A percentile compares a stretch with the other conserved stretches of the same genome.
Evolutionary conservation across 1,139 yeast genomes (phyloP).

Genomic region (Magnusiomyces tetraspermus): DNA sequence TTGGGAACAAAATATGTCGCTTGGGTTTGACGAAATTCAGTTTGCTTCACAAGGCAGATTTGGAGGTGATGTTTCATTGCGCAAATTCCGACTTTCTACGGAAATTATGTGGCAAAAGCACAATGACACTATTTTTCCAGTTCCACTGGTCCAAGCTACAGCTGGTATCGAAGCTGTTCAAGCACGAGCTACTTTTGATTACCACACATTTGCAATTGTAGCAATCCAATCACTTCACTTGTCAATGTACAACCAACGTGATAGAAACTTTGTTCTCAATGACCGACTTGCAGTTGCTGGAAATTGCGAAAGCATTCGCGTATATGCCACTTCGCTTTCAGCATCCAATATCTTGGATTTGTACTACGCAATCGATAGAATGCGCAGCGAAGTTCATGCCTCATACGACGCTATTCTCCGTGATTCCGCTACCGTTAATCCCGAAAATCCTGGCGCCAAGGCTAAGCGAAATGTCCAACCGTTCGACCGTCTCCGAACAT

Average conservation of each 20-base stretch:
- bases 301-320: conserved; percentile 45
- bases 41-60: conserved; percentile 65
- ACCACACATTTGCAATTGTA: conserved; percentile 68
- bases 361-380: conserved; percentile 57
- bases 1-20: conserved; percentile 62
- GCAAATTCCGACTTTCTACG: conserved; percentile 47
- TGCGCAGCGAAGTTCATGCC: conserved; percentile 60
- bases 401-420: conserved; percentile 66
- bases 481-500: conserved; percentile 38
- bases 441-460: conserved; percentile 8
- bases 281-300: conserved; percentile 57
- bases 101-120: conserved; percentile 54
- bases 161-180: conserved; percentile 49
- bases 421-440: conserved; percentile 36
- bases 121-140: conserved; percentile 22
- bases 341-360: conserved; percentile 78
- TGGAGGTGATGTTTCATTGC: conserved; percentile 54
- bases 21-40: conserved; percentile 48
- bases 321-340: conserved; percentile 72
- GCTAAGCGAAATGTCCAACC: conserved; percentile 3
- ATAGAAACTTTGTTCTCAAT: conserved; percentile 37
- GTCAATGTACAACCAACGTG: conserved; percentile 62
- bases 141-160: conserved; percentile 61
- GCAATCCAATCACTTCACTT: conserved; percentile 43
- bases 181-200: conserved; percentile 64